Conservation (phyloP, 305 asterid species). For the Caryopteris hybrid region DNA sequence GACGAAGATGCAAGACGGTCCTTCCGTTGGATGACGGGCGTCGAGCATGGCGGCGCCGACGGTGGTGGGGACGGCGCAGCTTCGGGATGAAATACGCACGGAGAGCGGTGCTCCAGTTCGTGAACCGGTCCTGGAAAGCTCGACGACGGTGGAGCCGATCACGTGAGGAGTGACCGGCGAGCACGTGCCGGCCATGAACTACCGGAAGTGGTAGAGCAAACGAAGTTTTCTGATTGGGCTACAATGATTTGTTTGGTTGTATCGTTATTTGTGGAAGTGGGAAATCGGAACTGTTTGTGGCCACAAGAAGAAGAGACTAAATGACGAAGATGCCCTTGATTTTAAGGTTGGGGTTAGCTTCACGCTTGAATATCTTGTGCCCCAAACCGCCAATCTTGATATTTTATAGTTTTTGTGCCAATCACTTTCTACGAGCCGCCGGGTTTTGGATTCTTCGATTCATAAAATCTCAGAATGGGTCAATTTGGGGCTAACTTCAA, state of each 20-base stretch:
- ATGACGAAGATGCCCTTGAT: conserved; percentile 23
- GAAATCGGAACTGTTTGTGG: conserved; percentile 16
- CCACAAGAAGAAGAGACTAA: background rate
- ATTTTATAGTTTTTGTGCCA: background rate
- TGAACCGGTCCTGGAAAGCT: conserved; percentile 34
- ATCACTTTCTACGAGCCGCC: no score
- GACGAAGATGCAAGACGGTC: conserved; percentile 86
- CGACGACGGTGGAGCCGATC: conserved; percentile 39
- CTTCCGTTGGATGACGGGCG: conserved; percentile 44
- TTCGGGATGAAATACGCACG: conserved; percentile 44
- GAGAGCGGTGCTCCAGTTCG: conserved; percentile 49
- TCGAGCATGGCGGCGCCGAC: conserved; percentile 28
- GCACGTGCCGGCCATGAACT: conserved; percentile 77
- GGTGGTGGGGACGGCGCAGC: conserved; percentile 32
- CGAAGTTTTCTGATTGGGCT: background rate
- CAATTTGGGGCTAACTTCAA: no score
- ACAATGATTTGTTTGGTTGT: background rate
- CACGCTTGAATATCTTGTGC: background rate
- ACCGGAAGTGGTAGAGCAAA: conserved; percentile 10
- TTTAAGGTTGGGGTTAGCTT: conserved; percentile 13
- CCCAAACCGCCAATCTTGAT: background rate
- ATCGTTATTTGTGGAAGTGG: background rate
- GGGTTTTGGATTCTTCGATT: no score
- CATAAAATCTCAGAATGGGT: no score
- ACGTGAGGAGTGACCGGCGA: conserved; percentile 50